These are phyloP conservation scores for Huntiella abstrusa DNA, from an alignment of 2,329 filamentous ascomycete species.

Conservation along the genomic window DNA sequence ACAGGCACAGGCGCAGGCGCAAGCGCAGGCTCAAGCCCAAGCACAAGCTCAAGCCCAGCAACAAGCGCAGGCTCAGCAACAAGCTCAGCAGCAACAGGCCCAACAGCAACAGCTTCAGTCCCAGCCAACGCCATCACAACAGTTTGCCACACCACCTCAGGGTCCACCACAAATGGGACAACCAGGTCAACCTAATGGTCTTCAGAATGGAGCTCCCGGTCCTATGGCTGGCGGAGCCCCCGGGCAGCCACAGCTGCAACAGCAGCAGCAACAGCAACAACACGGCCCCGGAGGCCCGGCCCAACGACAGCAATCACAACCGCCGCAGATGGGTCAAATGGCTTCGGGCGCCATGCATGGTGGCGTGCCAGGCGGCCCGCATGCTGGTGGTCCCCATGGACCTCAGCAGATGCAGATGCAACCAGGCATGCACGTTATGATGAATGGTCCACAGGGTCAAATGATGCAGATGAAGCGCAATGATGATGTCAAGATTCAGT, in stretches of 20 bases:
- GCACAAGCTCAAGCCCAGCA: constrained; percentile 15
- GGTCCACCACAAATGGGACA: too few relatives aligned
- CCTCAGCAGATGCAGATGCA: constrained; percentile 3
- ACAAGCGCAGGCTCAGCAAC: background rate
- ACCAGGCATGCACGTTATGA: background rate
- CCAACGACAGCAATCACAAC: constrained; percentile 4
- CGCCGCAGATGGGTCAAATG: constrained; percentile 6
- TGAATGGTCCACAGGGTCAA: constrained; percentile 1
- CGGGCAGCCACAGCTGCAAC: background rate
- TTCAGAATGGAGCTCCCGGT: too few relatives aligned
- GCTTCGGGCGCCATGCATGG: constrained; percentile 1
- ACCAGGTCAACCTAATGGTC: background rate
- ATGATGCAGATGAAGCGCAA: constrained; percentile 1
- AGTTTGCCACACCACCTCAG: background rate
- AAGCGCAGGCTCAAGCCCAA: constrained; percentile 16
- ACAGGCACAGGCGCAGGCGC: constrained; percentile 16
- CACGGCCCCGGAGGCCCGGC: constrained; percentile 13
- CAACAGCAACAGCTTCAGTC: constrained; percentile 14
- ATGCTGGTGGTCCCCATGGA: background rate
- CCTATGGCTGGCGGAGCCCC: too few relatives aligned
- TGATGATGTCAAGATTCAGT: constrained; percentile 35
- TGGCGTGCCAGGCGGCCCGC: constrained; percentile 1
- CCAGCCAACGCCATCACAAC: constrained; percentile 17
- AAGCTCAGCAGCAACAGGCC: background rate
- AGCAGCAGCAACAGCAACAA: constrained; percentile 2